These are phyloP conservation scores for Pythium myriotylum DNA, from an alignment of 352 stramenopile genomes.

Conservation along the genomic window DNA sequence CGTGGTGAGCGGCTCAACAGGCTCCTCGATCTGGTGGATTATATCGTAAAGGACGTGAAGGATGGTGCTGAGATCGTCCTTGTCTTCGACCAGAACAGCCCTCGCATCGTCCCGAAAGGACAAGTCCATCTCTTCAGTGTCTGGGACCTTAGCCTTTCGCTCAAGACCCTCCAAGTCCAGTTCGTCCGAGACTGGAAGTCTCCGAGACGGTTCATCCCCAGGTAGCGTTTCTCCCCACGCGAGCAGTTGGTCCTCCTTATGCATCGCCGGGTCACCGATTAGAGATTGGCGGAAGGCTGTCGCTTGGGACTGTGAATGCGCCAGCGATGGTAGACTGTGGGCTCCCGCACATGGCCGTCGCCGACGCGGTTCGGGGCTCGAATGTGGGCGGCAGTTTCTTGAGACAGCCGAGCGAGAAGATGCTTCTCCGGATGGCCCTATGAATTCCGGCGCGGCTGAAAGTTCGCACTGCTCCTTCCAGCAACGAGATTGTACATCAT, in stretches of 20 bases:
- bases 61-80: constrained; percentile 2
- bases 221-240: background rate
- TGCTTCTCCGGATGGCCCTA: background rate
- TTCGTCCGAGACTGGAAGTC: too few relatives aligned
- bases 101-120: background rate
- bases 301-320: constrained; percentile 14
- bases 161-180: constrained; percentile 2
- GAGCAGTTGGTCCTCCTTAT: background rate
- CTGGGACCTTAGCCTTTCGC: background rate
- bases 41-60: constrained; percentile 16
- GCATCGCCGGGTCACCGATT: background rate
- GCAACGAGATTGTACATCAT: background rate
- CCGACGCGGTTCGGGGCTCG: constrained; percentile 22
- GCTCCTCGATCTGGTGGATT: constrained; percentile 17
- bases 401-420: background rate
- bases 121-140: background rate
- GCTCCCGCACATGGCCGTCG: constrained; percentile 10
- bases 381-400: constrained; percentile 14
- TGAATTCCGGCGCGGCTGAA: constrained; percentile 5
- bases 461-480: constrained; percentile 9
- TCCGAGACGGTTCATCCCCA: background rate
- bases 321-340: constrained; percentile 11
- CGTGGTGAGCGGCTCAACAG: background rate
- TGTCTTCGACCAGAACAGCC: background rate
- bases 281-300: constrained; percentile 1